These are phyloP conservation scores for Daedalea quercina DNA, from an alignment of 768 basidiomycete species.

Conservation along the genomic window DNA sequence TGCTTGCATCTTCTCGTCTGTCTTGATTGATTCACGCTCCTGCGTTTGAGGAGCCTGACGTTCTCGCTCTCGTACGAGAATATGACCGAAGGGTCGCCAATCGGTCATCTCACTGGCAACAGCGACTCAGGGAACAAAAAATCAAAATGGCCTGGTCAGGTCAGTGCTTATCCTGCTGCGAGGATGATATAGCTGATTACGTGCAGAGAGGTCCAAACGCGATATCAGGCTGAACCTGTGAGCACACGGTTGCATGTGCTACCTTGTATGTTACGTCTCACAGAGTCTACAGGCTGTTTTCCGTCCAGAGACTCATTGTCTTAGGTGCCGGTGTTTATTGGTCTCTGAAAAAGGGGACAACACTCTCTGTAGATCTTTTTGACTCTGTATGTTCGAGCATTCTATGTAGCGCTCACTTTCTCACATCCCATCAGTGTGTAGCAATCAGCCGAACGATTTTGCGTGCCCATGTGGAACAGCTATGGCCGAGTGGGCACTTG, in stretches of 20 bases:
- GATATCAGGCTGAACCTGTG: too few relatives aligned
- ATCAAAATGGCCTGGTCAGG: too few relatives aligned
- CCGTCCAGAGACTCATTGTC: not conserved
- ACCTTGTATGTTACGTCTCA: not conserved
- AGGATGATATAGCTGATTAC: too few relatives aligned
- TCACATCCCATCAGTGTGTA: not conserved
- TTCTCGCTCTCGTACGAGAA: constrained; percentile 27
- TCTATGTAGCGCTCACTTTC: not conserved
- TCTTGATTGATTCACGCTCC: not conserved
- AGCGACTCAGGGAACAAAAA: too few relatives aligned
- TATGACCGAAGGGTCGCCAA: constrained; percentile 31
- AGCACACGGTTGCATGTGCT: too few relatives aligned
- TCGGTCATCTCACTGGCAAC: constrained; percentile 26
- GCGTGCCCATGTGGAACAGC: not conserved
- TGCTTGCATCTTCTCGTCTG: not conserved
- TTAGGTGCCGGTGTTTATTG: not conserved
- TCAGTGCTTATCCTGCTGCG: not conserved
- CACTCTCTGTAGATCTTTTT: not conserved
- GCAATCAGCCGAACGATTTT: not conserved
- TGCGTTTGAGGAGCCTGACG: constrained; percentile 26
- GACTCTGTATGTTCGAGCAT: not conserved
- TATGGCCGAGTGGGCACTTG: not conserved
- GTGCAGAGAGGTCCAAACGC: too few relatives aligned
- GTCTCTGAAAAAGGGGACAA: not conserved
- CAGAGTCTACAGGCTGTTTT: not conserved